These are phyloP conservation scores for Spinellus fusiger DNA, from an alignment of 192 early-diverging fungal species.

Conservation along the genomic window DNA sequence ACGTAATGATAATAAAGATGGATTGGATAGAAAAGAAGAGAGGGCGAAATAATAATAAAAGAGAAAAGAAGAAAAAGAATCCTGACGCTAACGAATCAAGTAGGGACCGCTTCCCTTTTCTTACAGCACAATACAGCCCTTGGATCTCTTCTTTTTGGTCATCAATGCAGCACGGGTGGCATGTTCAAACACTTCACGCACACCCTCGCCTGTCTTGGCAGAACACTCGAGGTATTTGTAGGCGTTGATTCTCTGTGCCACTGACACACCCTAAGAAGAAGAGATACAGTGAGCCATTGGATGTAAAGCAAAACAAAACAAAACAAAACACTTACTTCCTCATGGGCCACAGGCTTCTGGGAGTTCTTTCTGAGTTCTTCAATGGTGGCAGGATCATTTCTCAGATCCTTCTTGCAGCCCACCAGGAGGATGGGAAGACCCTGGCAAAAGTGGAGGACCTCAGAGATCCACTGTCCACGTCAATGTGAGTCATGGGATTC, in stretches of 20 bases:
- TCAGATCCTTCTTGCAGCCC: constrained; percentile 85
- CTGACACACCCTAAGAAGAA: constrained; percentile 47
- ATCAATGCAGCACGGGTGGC: constrained; percentile 47
- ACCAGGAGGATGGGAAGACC: constrained; percentile 82
- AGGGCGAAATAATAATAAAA: not conserved
- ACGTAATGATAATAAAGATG: not conserved
- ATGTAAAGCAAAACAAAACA: not conserved
- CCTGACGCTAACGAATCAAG: not conserved
- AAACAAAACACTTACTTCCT: constrained; percentile 29
- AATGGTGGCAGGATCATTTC: constrained; percentile 73
- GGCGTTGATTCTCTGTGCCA: constrained; percentile 74
- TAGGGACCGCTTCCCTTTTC: not conserved
- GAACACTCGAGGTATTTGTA: constrained; percentile 84
- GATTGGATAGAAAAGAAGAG: not conserved
- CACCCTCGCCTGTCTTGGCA: constrained; percentile 71
- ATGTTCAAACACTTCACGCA: constrained; percentile 81
- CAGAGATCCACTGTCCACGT: constrained; percentile 91
- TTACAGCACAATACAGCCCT: constrained; percentile 2
- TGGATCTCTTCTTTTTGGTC: constrained; percentile 5
- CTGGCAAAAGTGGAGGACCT: constrained; percentile 81
- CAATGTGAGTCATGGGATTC: too few relatives aligned
- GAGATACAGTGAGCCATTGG: not conserved
- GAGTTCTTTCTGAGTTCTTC: constrained; percentile 68
- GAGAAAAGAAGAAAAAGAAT: not conserved
- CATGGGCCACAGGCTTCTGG: constrained; percentile 66